Base-by-base conservation (phyloP, 352 stramenopile species). In the Phytophthora pistaciae region DNA sequence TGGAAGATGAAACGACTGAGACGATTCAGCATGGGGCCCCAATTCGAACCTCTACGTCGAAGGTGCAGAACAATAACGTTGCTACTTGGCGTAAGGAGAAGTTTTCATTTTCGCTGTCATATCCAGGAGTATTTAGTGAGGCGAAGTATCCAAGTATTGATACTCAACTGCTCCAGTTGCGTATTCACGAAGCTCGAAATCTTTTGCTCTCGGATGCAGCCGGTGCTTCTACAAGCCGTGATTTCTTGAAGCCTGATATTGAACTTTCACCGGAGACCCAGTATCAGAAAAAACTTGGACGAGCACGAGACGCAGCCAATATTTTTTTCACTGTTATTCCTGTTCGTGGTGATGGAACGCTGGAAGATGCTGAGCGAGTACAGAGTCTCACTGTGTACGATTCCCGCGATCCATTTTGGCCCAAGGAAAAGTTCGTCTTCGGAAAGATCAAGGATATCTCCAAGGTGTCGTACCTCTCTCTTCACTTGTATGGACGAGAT, bases 321-420 rank as follows among this genome's bases (percentile, higher is more conserved):
- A 75, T 84, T n/a, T 94, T 88, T 54, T 92, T 92, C 56, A 92
- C 87, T 1, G 68, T 92, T 16, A 87, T 90, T 33, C 83, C 87
- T 11, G 83, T 94, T 21, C 67, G 81, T 14, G 64, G 61, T 1
- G 74, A 80, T 31, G 83, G 85, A 7, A 74, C 78, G 5, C 38
- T 90, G 3, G 74, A 81, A 21, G 70, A 83, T 50, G 29, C 57
- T 0, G 84, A 91, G 49, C 71, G 72, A 29, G 78, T 88, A 42
- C 84, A 94, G 57, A 88, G 84, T 42, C 46, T 92, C 13, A 92
- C 87, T 10, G 84, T 94, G 8, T 94, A 92, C 55, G 80, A 84
- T 10, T 87, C 78, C 16, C 66, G 77, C 2, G 80, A 83, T 74
- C 87, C 87, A 16, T 74, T 72, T 27, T 94, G 87, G 87, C 87